Conservation (phyloP, 2,329 filamentous ascomycete species). For the Penicillium sp. region DNA sequence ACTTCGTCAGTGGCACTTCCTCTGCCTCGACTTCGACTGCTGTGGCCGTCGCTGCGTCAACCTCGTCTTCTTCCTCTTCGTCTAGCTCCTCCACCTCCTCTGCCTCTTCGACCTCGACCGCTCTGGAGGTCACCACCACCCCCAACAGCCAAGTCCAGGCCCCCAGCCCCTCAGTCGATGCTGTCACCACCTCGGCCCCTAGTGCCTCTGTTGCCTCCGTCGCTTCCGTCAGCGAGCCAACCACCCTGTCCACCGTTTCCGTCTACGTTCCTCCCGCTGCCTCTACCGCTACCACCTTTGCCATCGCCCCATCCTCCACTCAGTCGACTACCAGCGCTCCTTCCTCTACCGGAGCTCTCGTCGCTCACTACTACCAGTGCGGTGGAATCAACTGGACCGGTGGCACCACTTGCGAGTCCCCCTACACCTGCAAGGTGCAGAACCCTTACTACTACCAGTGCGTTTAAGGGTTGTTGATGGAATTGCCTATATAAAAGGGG, state of each 20-base stretch:
- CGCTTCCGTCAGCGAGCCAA: neutral
- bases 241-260: constrained; percentile 7
- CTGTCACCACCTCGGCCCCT: neutral
- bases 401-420: constrained; percentile 32
- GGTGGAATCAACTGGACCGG: constrained; percentile 41
- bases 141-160: constrained; percentile 12
- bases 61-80: constrained; percentile 9
- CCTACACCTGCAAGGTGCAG: constrained; percentile 34
- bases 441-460: constrained; percentile 45
- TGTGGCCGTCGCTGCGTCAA: constrained; percentile 5
- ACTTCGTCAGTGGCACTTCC: constrained; percentile 24
- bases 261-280: constrained; percentile 5
- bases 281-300: constrained; percentile 7
- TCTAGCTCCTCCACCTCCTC: constrained; percentile 10
- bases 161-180: constrained; percentile 9
- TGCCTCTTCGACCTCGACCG: constrained; percentile 9
- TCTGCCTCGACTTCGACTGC: constrained; percentile 3
- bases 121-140: constrained; percentile 9
- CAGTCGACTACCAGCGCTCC: constrained; percentile 4
- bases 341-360: constrained; percentile 13
- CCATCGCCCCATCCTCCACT: neutral
- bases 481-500: constrained; percentile 6
- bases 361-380: constrained; percentile 32
- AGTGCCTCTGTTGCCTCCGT: neutral
- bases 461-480: constrained; percentile 13